Evolutionary conservation across 352 stramenopile species (phyloP).

Genomic region (Globisporangium parvum): DNA sequence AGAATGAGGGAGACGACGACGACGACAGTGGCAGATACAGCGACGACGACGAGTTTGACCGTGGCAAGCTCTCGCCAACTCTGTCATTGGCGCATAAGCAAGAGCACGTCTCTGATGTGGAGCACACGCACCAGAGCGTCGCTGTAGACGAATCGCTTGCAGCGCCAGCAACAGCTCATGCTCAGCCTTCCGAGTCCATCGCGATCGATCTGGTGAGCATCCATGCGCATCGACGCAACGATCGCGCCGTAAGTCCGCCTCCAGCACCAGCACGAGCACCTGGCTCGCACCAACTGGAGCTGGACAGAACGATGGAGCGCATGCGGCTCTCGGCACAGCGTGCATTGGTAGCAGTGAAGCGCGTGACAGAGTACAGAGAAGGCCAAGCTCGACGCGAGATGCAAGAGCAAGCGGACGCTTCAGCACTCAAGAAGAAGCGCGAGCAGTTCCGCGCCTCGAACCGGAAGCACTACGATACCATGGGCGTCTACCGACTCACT

Average conservation of each 20-base stretch:
- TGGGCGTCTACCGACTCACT: slow-evolving; percentile 34
- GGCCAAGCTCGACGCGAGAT: slow-evolving; percentile 6
- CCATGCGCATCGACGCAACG: background rate
- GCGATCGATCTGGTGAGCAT: slow-evolving; percentile 2
- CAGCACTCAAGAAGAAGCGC: slow-evolving; percentile 13
- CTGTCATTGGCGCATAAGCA: background rate
- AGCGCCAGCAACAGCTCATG: background rate
- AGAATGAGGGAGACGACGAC: background rate
- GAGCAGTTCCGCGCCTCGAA: slow-evolving; percentile 26
- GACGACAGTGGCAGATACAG: background rate
- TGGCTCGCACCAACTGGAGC: background rate
- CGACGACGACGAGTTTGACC: background rate
- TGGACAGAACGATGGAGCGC: background rate
- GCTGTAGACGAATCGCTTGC: background rate
- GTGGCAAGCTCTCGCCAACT: background rate
- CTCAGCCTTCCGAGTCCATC: background rate
- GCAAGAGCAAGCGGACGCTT: slow-evolving; percentile 8
- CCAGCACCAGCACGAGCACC: background rate
- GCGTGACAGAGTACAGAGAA: slow-evolving; percentile 5
- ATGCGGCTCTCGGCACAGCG: slow-evolving; percentile 7
- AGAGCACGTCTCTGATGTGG: background rate
- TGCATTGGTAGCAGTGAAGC: slow-evolving; percentile 7
- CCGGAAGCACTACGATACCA: slow-evolving; percentile 31
- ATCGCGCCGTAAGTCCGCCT: background rate
- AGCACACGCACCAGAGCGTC: background rate